These are phyloP conservation scores for Prinsepia uniflora DNA, from an alignment of 306 rosid genomes.

Conservation along the genomic window DNA sequence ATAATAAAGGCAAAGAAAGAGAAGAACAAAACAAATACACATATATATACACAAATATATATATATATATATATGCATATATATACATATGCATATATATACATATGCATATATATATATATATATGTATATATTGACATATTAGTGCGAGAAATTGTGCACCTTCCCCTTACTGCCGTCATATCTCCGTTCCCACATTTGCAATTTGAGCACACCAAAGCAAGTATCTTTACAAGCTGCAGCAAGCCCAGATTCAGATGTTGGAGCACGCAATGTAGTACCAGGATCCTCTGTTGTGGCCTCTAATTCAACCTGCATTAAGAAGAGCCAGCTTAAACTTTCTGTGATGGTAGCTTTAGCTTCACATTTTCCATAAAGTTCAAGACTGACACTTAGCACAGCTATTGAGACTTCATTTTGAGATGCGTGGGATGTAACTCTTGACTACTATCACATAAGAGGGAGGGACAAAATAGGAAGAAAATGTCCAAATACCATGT, in stretches of 20 bases:
- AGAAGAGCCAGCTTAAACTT: not conserved
- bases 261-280: conserved; percentile 83
- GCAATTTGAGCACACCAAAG: conserved; percentile 53
- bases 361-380: conserved; percentile 1
- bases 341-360: not conserved
- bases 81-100: not conserved
- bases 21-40: too few relatives aligned
- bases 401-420: not conserved
- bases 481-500: conserved; percentile 49
- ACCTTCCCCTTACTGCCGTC: conserved; percentile 94
- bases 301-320: conserved; percentile 70
- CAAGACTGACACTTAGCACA: not conserved
- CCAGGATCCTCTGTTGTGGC: conserved; percentile 71
- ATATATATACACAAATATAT: not conserved
- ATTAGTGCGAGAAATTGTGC: not conserved
- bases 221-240: conserved; percentile 90
- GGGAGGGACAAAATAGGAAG: not conserved
- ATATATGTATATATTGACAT: not conserved
- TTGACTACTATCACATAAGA: not conserved
- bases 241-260: conserved; percentile 66
- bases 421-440: conserved; percentile 1
- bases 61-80: not conserved
- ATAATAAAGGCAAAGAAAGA: not conserved
- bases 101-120: too few relatives aligned
- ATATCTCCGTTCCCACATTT: conserved; percentile 73